These are phyloP conservation scores for Penicillium concentricum DNA, from an alignment of 2,329 filamentous ascomycete genomes.

Conservation along the genomic window DNA sequence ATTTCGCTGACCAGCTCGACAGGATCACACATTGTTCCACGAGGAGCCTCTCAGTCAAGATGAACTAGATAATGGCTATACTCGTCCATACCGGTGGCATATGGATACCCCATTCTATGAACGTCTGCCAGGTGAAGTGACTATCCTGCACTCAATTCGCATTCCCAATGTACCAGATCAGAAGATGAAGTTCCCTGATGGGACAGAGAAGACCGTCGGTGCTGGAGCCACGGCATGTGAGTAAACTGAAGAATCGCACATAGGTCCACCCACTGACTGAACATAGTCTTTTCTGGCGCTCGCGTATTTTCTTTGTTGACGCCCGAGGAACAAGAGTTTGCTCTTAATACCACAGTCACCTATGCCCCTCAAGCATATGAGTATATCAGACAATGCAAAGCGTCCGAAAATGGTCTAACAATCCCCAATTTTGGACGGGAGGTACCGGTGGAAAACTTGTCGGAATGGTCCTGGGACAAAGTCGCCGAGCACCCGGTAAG, in stretches of 20 bases:
- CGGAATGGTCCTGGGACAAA: slow-evolving; percentile 8
- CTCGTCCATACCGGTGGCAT: slow-evolving; percentile 11
- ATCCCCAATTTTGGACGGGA: slow-evolving; percentile 5
- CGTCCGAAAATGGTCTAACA: slow-evolving; percentile 7
- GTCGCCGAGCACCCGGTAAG: slow-evolving; percentile 13
- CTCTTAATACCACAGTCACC: slow-evolving; percentile 12
- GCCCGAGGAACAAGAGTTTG: slow-evolving; percentile 9
- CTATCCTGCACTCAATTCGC: slow-evolving; percentile 10
- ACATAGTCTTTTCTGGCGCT: slow-evolving; percentile 8
- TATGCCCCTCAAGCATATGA: slow-evolving; percentile 10
- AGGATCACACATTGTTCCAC: slow-evolving; percentile 12
- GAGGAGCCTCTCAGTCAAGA: slow-evolving; percentile 2
- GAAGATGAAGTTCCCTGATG: slow-evolving; percentile 11
- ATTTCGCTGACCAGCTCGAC: background rate
- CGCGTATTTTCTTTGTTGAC: slow-evolving; percentile 7
- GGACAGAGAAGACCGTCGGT: slow-evolving; percentile 5
- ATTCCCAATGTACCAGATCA: slow-evolving; percentile 9
- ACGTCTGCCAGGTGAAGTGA: slow-evolving; percentile 9
- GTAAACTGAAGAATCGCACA: background rate
- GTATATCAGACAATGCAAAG: slow-evolving; percentile 10
- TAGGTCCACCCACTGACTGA: background rate
- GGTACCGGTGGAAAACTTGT: slow-evolving; percentile 5
- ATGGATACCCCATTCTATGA: slow-evolving; percentile 14
- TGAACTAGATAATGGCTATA: slow-evolving; percentile 6
- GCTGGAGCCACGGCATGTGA: slow-evolving; percentile 11